A percentile compares a stretch with the other conserved stretches of the same genome.
Conservation (phyloP, 2,329 filamentous ascomycete species). For the Claviceps digitariae region DNA sequence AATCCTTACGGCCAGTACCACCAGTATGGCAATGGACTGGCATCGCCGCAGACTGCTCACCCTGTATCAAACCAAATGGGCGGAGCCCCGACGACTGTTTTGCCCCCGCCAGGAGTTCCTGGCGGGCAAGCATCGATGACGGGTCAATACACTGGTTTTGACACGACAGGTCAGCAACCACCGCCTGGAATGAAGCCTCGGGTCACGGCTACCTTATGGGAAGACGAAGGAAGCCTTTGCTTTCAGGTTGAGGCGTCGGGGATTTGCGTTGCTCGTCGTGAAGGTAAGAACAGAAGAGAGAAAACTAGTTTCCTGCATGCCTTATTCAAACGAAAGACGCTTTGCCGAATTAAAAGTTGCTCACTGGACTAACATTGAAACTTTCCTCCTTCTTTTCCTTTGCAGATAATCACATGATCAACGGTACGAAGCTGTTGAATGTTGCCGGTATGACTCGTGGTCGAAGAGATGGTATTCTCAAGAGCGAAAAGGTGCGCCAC, state of each 20-base stretch:
- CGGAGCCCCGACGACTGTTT: constrained; percentile 43
- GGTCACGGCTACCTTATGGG: constrained; percentile 94
- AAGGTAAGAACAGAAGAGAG: constrained; percentile 51
- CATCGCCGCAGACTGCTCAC: constrained; percentile 61
- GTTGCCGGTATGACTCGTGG: constrained; percentile 97
- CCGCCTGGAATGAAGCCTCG: constrained; percentile 92
- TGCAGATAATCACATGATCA: constrained; percentile 96
- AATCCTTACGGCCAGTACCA: constrained; percentile 58
- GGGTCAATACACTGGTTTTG: constrained; percentile 49
- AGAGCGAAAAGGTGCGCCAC: constrained; percentile 92
- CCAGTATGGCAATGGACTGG: constrained; percentile 61
- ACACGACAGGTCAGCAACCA: constrained; percentile 83
- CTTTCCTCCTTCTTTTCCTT: neutral
- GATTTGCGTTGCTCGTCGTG: constrained; percentile 85
- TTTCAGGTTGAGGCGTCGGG: constrained; percentile 96
- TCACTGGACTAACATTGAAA: too few species aligned
- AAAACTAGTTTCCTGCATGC: too few species aligned
- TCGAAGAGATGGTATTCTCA: constrained; percentile 86
- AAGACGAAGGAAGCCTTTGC: constrained; percentile 93
- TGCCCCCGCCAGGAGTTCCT: constrained; percentile 52
- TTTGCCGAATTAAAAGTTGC: neutral
- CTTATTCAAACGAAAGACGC: neutral
- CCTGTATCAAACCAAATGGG: constrained; percentile 59
- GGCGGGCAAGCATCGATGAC: constrained; percentile 33
- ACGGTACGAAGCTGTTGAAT: constrained; percentile 91